Conservation (phyloP, 257 asterid genomes). For the Echium plantagineum region DNA sequence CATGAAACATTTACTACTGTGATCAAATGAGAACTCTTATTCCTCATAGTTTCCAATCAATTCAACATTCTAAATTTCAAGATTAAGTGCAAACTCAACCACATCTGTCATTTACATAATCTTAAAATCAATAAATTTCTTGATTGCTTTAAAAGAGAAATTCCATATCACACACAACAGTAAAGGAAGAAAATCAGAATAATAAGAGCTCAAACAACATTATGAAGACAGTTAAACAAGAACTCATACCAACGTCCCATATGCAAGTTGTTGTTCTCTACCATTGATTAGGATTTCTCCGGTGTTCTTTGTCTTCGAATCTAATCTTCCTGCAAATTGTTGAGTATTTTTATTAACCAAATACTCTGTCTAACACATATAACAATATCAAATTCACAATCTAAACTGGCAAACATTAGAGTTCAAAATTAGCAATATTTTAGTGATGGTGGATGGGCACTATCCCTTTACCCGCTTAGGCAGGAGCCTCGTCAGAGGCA, state of each 20-base stretch:
- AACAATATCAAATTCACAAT: background rate
- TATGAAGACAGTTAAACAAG: background rate
- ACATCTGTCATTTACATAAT: too few species aligned
- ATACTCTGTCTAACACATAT: background rate
- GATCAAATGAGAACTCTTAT: background rate
- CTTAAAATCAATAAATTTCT: too few species aligned
- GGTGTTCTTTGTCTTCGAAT: constrained; percentile 24
- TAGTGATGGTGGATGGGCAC: too few species aligned
- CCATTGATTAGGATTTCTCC: constrained; percentile 50
- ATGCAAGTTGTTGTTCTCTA: constrained; percentile 31
- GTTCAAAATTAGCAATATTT: background rate
- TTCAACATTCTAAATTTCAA: too few species aligned
- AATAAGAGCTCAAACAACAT: background rate
- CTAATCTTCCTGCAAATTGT: constrained; percentile 33
- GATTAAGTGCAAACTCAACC: too few species aligned
- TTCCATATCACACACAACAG: background rate
- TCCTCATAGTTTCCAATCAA: too few species aligned
- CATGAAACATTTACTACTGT: background rate
- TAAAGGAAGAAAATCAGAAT: too few species aligned
- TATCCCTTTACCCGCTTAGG: background rate
- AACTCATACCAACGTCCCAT: constrained; percentile 44
- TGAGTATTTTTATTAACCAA: too few species aligned
- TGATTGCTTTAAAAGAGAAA: too few species aligned
- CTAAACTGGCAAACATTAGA: background rate
- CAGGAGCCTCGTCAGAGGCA: too few species aligned